Evolutionary conservation across 2,329 filamentous ascomycete species (phyloP).

Genomic region (Cadophora malorum): DNA sequence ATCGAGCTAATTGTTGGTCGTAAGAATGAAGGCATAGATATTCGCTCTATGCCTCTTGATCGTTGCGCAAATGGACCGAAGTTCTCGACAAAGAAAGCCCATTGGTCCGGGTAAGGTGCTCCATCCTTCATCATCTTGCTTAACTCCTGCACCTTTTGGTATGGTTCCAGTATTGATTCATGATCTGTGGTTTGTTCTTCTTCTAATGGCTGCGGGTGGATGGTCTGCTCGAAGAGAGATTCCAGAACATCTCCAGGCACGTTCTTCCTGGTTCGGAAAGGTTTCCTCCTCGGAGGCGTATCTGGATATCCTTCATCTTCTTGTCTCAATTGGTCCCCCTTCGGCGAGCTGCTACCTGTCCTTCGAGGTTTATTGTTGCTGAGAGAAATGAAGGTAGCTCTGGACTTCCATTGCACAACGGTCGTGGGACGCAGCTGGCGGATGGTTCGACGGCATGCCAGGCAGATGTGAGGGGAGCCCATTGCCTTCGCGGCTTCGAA

Average conservation of each 20-base stretch:
- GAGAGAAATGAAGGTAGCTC: slow-evolving; percentile 42
- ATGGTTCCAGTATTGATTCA: slow-evolving; percentile 36
- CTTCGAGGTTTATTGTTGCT: slow-evolving; percentile 28
- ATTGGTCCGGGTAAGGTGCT: slow-evolving; percentile 36
- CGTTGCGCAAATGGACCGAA: slow-evolving; percentile 40
- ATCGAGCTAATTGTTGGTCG: slow-evolving; percentile 28
- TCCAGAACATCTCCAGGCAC: slow-evolving; percentile 41
- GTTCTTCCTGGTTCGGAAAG: slow-evolving; percentile 7
- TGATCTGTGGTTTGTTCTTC: neutral
- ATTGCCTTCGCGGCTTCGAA: slow-evolving; percentile 31
- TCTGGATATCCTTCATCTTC: slow-evolving; percentile 12
- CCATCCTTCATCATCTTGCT: slow-evolving; percentile 39
- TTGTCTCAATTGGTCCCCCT: slow-evolving; percentile 22
- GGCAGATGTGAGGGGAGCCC: slow-evolving; percentile 41
- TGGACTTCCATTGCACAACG: slow-evolving; percentile 33
- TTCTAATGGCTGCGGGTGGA: slow-evolving; percentile 29
- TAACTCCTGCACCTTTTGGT: slow-evolving; percentile 40
- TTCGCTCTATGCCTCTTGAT: slow-evolving; percentile 2
- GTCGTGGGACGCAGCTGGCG: slow-evolving; percentile 29
- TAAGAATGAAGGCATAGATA: slow-evolving; percentile 25
- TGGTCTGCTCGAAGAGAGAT: slow-evolving; percentile 42
- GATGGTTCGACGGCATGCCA: slow-evolving; percentile 41
- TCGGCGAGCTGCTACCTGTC: slow-evolving; percentile 26
- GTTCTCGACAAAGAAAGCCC: slow-evolving; percentile 44
- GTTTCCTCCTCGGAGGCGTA: slow-evolving; percentile 21